Conservation (phyloP, 176 grass and related monocot species). For the Leersia perrieri region DNA sequence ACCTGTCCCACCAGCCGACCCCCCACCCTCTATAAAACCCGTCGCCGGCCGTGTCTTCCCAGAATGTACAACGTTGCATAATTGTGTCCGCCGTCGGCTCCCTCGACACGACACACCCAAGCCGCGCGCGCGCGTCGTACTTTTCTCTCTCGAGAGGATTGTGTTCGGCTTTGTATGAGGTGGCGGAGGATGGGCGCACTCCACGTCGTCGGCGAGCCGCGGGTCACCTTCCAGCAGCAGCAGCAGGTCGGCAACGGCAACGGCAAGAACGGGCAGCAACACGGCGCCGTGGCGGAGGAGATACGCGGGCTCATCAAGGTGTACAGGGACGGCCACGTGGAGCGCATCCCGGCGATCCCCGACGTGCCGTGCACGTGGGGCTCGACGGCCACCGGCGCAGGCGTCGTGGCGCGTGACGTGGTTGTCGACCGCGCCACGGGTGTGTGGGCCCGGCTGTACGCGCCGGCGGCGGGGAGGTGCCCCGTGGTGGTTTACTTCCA, state of each 20-base stretch:
- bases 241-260: constrained; percentile 5
- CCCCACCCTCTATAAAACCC: constrained; percentile 32
- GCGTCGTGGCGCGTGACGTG: constrained; percentile 49
- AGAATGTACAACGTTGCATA: constrained; percentile 23
- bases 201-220: constrained; percentile 53
- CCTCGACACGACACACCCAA: constrained; percentile 33
- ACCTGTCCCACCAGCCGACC: constrained; percentile 13
- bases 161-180: constrained; percentile 28
- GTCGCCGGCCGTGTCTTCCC: not conserved
- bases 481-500: constrained; percentile 93
- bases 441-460: constrained; percentile 74
- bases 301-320: constrained; percentile 72
- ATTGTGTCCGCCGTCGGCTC: constrained; percentile 37
- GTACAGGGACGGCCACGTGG: constrained; percentile 72
- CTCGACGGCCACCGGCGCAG: too few species aligned
- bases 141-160: not conserved
- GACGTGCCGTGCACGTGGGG: constrained; percentile 70
- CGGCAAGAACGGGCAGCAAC: constrained; percentile 29
- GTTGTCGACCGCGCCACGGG: constrained; percentile 49
- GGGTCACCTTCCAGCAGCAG: constrained; percentile 32
- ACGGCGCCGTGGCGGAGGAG: constrained; percentile 71
- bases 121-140: not conserved
- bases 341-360: constrained; percentile 62
- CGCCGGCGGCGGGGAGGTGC: constrained; percentile 27
- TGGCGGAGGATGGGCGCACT: constrained; percentile 66